A percentile compares a stretch with the other conserved stretches of the same genome.
These are phyloP conservation scores for Zymoseptoria crescenta DNA, from an alignment of 2,329 filamentous ascomycete genomes.

Conservation along the genomic window DNA sequence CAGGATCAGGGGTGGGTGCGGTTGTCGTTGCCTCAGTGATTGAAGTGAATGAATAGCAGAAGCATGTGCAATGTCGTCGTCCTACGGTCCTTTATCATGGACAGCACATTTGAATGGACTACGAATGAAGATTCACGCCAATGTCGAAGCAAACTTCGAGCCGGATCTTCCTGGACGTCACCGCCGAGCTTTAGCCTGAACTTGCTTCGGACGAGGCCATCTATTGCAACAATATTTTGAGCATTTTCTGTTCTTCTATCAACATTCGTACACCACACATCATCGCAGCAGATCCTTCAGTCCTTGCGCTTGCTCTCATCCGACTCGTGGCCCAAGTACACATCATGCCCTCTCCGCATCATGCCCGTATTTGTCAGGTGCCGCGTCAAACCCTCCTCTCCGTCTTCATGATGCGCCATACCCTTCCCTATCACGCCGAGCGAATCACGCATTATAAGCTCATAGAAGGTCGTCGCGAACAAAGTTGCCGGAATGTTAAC, in stretches of 20 bases:
- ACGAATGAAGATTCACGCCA: too few species aligned
- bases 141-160: too few species aligned
- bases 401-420: slow-evolving; percentile 43
- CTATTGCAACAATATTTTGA: too few species aligned
- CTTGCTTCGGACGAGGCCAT: too few species aligned
- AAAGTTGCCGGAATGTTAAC: slow-evolving; percentile 52
- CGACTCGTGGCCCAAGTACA: not conserved
- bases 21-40: not conserved
- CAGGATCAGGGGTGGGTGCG: not conserved
- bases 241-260: too few species aligned
- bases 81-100: too few species aligned
- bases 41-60: not conserved
- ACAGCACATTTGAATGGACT: too few species aligned
- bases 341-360: slow-evolving; percentile 11
- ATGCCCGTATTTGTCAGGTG: slow-evolving; percentile 32
- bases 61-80: not conserved
- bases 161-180: too few species aligned
- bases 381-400: slow-evolving; percentile 43
- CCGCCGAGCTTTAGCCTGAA: too few species aligned
- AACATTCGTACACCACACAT: not conserved
- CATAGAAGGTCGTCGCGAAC: slow-evolving; percentile 48
- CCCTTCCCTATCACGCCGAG: slow-evolving; percentile 45
- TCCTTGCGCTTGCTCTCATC: not conserved
- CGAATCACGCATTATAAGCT: slow-evolving; percentile 48
- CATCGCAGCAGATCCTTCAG: not conserved